Base-by-base conservation (phyloP, 257 asterid genomes). In the Plectranthus barbatus region DNA sequence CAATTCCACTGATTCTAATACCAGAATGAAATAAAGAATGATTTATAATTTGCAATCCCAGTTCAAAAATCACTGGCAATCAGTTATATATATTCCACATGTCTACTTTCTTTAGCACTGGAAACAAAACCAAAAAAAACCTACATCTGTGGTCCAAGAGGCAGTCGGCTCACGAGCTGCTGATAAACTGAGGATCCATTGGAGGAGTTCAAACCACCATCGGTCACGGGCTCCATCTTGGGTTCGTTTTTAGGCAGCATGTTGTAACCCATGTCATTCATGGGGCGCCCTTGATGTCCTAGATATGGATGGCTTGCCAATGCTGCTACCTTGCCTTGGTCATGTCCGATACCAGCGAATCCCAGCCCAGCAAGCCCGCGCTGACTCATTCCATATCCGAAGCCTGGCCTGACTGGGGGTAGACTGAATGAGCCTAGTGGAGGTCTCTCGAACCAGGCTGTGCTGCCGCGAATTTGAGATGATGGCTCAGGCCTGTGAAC, bases 101-200 rank as follows among this genome's bases (percentile, higher is more conserved):
- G 65, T 60, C 74, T 56, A 57, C 56, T 50, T 63, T 49, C 51
- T 57, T 34, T 52, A 21, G 47, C 31, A 18, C 46, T 2, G 18
- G 26, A 24, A 18, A 26, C 67, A 70, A 80, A n/a, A n/a, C n/a
- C n/a, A n/a, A n/a, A n/a, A n/a, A 80, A 73, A 60, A 5, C 70
- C 76, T 81, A 85, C 82, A 85, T 80, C 40, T 81, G 79, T 41
- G 84, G 88, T 76, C 94, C 94, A 31, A 68, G 88, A 19, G 92
- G 84, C 77, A 83, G 64, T 69, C 85, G 72, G 71, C 69, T 76
- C 92, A 83, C 77, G 39, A 78, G 76, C 79, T 83, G 95, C 76
- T 77, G 83, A 77, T 80, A 87, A 63, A 73, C 78, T 3, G 88
- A 59, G 20, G 83, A 57, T 34, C 83, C 74, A 66, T 58, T 73